A percentile compares a stretch with the other conserved stretches of the same genome.
phyloP scores from a whole-genome alignment of 2,329 filamentous ascomycete genomes.

The Paraphoma chrysanthemicola region DNA sequence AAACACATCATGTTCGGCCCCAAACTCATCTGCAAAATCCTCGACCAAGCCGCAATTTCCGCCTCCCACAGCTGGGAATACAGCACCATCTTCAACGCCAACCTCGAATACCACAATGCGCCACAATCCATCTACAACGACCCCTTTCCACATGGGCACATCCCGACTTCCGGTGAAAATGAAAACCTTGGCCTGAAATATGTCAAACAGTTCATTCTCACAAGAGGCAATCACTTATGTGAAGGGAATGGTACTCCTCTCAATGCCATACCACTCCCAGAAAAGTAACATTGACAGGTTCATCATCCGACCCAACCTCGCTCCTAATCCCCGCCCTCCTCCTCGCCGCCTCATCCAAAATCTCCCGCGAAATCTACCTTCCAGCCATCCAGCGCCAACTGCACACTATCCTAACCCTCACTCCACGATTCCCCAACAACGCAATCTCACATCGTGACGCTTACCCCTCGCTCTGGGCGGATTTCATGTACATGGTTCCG shows the following conservation, averaged over 20 bases:
- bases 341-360: conserved; percentile 42
- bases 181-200: conserved; percentile 29
- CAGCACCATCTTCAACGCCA: conserved; percentile 50
- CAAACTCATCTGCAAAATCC: conserved; percentile 25
- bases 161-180: neutral
- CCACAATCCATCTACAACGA: conserved; percentile 47
- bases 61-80: conserved; percentile 53
- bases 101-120: conserved; percentile 49
- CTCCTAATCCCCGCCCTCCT: conserved; percentile 55
- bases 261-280: neutral
- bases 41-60: conserved; percentile 60
- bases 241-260: conserved; percentile 39
- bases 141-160: conserved; percentile 43
- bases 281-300: too few relatives aligned
- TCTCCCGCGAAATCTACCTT: conserved; percentile 30
- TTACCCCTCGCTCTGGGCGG: conserved; percentile 54
- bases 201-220: conserved; percentile 13
- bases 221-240: conserved; percentile 43
- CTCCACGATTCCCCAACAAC: conserved; percentile 52
- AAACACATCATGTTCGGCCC: neutral
- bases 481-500: conserved; percentile 60
- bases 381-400: conserved; percentile 51
- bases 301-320: conserved; percentile 54
- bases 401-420: conserved; percentile 49
- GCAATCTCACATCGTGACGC: conserved; percentile 58